Percentiles rank a stretch among this genome's conserved stretches.
Conservation (phyloP, 1,139 yeast species). For the Taphrina communis region DNA sequence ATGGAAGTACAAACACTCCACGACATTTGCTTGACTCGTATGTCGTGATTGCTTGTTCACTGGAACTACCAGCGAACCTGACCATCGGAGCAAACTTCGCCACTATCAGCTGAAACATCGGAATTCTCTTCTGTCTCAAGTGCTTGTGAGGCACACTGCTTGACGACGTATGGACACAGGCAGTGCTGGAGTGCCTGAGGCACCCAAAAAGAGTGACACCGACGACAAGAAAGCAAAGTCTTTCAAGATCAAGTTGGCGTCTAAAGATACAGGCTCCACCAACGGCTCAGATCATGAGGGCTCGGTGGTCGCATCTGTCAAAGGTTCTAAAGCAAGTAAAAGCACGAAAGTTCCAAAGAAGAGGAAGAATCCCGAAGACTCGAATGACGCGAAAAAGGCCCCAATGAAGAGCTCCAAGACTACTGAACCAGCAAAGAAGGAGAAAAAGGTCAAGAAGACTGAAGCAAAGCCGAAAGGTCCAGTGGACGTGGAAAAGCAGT, state of each 20-base stretch:
- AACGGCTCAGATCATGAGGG: conserved; percentile 29
- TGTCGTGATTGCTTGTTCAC: no score
- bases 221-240: conserved; percentile 12
- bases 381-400: conserved; percentile 14
- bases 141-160: no score
- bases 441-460: conserved; percentile 33
- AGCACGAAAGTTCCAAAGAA: conserved; percentile 27
- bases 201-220: not conserved
- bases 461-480: conserved; percentile 43
- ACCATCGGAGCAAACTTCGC: no score
- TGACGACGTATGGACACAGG: not conserved
- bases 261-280: conserved; percentile 3
- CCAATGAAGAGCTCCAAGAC: conserved; percentile 31
- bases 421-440: conserved; percentile 26
- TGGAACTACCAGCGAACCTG: no score
- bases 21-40: no score
- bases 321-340: conserved; percentile 12
- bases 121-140: no score
- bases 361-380: conserved; percentile 21
- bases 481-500: conserved; percentile 91
- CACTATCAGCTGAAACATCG: no score
- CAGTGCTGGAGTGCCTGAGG: not conserved
- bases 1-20: no score
- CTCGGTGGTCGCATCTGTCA: conserved; percentile 2
- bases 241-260: conserved; percentile 8